Conservation (phyloP, 345 rosid genomes). For the Rhodamnia argentea region DNA sequence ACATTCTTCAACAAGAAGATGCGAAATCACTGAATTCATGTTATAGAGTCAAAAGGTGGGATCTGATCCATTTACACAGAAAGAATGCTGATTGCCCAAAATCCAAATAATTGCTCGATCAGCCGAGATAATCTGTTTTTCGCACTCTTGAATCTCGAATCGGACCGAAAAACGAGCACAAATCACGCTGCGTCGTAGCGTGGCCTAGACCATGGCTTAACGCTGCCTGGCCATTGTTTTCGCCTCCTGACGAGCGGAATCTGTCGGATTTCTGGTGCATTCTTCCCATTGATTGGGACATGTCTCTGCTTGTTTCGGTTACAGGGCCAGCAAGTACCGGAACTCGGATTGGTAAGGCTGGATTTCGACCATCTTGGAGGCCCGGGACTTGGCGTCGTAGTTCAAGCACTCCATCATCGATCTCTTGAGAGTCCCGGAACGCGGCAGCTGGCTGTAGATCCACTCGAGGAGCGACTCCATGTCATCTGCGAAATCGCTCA, state of each 20-base stretch:
- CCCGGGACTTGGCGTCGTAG: slow-evolving; percentile 34
- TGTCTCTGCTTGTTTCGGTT: not conserved
- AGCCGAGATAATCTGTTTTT: not conserved
- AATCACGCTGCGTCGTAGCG: not conserved
- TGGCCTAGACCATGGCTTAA: not conserved
- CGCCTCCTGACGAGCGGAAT: not conserved
- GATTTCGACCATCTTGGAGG: slow-evolving; percentile 47
- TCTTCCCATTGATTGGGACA: not conserved
- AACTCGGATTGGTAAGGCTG: slow-evolving; percentile 75
- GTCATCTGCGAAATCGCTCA: slow-evolving; percentile 83
- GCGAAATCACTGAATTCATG: not conserved
- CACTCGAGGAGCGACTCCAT: slow-evolving; percentile 75
- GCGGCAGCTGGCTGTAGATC: slow-evolving; percentile 81
- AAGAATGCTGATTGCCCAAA: not conserved
- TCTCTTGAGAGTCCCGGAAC: slow-evolving; percentile 46
- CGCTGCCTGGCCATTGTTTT: not conserved
- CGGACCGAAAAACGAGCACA: not conserved
- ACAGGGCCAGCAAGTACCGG: slow-evolving; percentile 54
- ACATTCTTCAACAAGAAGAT: not conserved
- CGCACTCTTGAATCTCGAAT: not conserved
- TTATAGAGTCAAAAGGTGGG: not conserved
- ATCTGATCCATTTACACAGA: not conserved
- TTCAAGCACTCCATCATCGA: slow-evolving; percentile 66
- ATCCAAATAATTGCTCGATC: not conserved
- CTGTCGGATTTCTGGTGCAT: not conserved